Evolutionary conservation across 2,329 filamentous ascomycete genomes (phyloP), one percentile per base, ranked within the genome.

Genomic region (Pseudofabraea citricarpa): DNA sequence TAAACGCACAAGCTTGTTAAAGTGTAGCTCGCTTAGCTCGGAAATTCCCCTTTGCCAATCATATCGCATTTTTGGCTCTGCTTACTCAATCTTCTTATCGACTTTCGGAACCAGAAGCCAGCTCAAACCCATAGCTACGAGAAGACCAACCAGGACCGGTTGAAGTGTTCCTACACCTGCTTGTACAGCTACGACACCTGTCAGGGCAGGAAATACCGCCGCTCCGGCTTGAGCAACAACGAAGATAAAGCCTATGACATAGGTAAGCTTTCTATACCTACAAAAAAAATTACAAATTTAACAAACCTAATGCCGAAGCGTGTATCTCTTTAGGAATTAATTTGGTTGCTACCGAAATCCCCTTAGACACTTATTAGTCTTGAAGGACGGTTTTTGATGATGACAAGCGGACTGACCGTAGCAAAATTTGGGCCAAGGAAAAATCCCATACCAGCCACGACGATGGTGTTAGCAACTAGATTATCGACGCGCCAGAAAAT

Each of bases 351-450:
- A 79, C 68, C 1, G 71, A 73, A 24, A 82, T 73, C 2, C 72
- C 74, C 72, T 76, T n/a, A n/a, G n/a, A n/a, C n/a, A n/a, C n/a
- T n/a, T n/a, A n/a, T n/a, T n/a, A n/a, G n/a, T n/a, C n/a, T n/a
- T n/a, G n/a, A n/a, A n/a, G n/a, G n/a, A n/a, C n/a, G n/a, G n/a
- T n/a, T n/a, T n/a, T n/a, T n/a, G n/a, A n/a, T 38, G 26, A 10
- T 24, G 12, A 8, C 12, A 23, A 40, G 21, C 15, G 5, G 19
- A 58, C 68, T 49, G 46, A 74, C 77, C 0, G 74, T 74, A 1
- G 76, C 73, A 48, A 81, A 82, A 18, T 79, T 68, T 0, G 77
- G 77, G 0, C 77, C 78, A 1, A 71, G 71, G 47, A 81, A 77
- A 57, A 81, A 77, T 0, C 77, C 77, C 2, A 81, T 55, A 0